Evolutionary conservation across 1,284 basidiomycete genomes (phyloP), one percentile per base, ranked within the genome.

Genomic region (Singerocomus inundabilis): DNA sequence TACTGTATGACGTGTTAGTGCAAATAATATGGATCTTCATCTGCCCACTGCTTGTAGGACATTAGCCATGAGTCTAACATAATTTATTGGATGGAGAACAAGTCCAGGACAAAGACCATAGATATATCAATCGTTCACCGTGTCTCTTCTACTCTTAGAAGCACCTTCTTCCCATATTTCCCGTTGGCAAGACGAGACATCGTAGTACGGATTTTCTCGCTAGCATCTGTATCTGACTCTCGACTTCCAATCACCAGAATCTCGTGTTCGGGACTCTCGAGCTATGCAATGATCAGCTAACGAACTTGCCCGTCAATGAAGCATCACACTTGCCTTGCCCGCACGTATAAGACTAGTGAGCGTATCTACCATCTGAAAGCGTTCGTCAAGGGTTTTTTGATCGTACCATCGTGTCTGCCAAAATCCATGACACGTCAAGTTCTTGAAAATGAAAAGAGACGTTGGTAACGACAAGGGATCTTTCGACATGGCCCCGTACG

Each of bases 401-500:
- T 65, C 53, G 53, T 87, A 87, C 91, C 91, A 93, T 35, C 77
- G 74, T 49, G 74, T 80, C 65, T 88, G 84, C 88, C 87, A 90
- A 66, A 87, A 91, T 10, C 88, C 88, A 44, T 82, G 82, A 6
- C 77, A 75, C 0, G 74, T 81, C 49, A 91, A 70, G 61, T 88
- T 84, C 57, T 84, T 89, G 74, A 93, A 94, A 54, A 93, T 92
- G 68, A 90, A 85, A 15, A 84, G 70, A 0, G 85, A 85, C 0
- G 88, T 86, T 1, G 91, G 87, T n/a, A 94, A 64, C 2, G 79
- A 77, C 10, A 93, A 68, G 1, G 91, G 89, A 46, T 85, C 78
- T 66, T 87, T 91, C 4, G 90, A 88, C 91, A 94, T 93, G 6
- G 86, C 91, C 25, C 91, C 91, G 53, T 93, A 94, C 0, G 92